Percentiles rank a stretch among this genome's conserved stretches.
These are phyloP conservation scores for Pezicula rhizophila DNA, from an alignment of 2,329 filamentous ascomycete genomes.

Conservation along the genomic window DNA sequence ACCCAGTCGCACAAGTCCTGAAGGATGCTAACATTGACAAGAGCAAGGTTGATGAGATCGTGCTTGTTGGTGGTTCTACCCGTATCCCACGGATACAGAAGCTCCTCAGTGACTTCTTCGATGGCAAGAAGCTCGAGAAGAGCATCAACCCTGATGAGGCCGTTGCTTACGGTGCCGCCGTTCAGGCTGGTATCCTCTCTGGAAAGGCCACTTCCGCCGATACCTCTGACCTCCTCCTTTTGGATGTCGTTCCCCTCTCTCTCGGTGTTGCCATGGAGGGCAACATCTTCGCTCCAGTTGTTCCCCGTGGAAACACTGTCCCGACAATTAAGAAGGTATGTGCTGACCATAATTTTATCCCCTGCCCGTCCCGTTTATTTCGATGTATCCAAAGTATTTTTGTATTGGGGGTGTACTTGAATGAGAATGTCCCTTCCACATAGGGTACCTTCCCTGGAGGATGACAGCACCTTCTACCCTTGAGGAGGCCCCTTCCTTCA, in stretches of 20 bases:
- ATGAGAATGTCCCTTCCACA: too few relatives aligned
- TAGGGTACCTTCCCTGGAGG: too few relatives aligned
- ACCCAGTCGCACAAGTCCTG: conserved; percentile 92
- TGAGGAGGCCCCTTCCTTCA: too few relatives aligned
- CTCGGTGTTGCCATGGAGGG: conserved; percentile 99
- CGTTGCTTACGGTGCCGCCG: conserved; percentile 96
- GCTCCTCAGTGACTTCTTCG: conserved; percentile 97
- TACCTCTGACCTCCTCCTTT: conserved; percentile 86
- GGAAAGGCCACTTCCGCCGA: conserved; percentile 96
- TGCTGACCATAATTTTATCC: too few relatives aligned
- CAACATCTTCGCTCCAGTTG: conserved; percentile 95
- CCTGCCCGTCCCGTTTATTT: too few relatives aligned
- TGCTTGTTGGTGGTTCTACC: conserved; percentile 96
- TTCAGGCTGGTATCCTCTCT: conserved; percentile 97
- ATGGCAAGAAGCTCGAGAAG: conserved; percentile 99
- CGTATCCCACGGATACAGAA: conserved; percentile 99
- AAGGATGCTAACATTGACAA: conserved; percentile 89
- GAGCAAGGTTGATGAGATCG: conserved; percentile 92
- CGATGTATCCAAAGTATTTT: too few relatives aligned
- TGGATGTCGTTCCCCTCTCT: conserved; percentile 93
- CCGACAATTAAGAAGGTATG: conserved; percentile 76
- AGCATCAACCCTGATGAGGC: conserved; percentile 99
- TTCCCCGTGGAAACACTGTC: conserved; percentile 71
- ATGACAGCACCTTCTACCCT: too few relatives aligned
- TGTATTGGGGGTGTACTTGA: too few relatives aligned